Conservation (phyloP, 2,329 filamentous ascomycete species). For the Fusarium sp. region DNA sequence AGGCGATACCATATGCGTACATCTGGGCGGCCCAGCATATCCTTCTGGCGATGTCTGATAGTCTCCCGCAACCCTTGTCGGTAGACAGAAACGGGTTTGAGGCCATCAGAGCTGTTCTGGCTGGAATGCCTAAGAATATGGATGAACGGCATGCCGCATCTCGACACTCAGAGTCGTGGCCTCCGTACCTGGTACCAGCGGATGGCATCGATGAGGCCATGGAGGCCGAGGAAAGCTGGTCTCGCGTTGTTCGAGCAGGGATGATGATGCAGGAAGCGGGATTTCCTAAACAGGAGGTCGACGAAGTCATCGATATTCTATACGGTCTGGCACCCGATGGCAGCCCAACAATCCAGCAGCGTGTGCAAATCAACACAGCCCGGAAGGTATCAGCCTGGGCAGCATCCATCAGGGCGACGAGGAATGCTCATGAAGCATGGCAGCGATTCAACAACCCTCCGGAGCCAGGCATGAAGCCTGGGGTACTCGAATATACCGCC, state of each 20-base stretch:
- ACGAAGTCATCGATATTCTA: slow-evolving; percentile 62
- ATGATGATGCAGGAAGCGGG: slow-evolving; percentile 67
- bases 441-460: slow-evolving; percentile 57
- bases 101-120: slow-evolving; percentile 64
- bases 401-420: slow-evolving; percentile 66
- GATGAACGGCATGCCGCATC: slow-evolving; percentile 61
- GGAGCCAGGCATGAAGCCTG: slow-evolving; percentile 49
- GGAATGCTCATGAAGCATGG: slow-evolving; percentile 72
- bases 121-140: slow-evolving; percentile 63
- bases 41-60: slow-evolving; percentile 63
- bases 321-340: slow-evolving; percentile 63
- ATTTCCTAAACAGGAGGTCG: slow-evolving; percentile 59
- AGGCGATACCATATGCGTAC: slow-evolving; percentile 47
- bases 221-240: slow-evolving; percentile 63
- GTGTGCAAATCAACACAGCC: slow-evolving; percentile 32
- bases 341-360: slow-evolving; percentile 67
- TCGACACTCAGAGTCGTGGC: slow-evolving; percentile 66
- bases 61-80: slow-evolving; percentile 60
- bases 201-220: slow-evolving; percentile 70
- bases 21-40: slow-evolving; percentile 67
- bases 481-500: slow-evolving; percentile 62
- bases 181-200: slow-evolving; percentile 67
- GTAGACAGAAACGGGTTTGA: slow-evolving; percentile 64
- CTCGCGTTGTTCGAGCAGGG: slow-evolving; percentile 64
- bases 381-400: slow-evolving; percentile 59